Percentiles rank a stretch among this genome's conserved stretches.
Conservation (phyloP, 306 rosid species). For the Pueraria montana region DNA sequence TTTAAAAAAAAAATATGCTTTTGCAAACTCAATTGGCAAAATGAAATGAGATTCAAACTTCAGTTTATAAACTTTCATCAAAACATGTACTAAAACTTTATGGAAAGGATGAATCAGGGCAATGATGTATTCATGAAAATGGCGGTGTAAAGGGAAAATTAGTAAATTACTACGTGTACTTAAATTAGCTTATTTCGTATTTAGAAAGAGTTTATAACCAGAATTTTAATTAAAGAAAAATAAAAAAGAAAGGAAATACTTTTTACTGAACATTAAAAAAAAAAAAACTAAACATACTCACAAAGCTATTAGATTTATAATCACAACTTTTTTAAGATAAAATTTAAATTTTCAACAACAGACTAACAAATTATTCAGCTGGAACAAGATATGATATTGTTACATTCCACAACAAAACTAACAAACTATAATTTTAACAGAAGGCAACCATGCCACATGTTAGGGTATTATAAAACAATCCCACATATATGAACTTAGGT, state of each 20-base stretch:
- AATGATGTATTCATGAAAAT: background rate
- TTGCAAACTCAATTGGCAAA: too few species aligned
- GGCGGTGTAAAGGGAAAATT: background rate
- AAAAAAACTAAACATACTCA: background rate
- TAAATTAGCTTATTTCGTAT: background rate
- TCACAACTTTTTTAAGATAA: background rate
- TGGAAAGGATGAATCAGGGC: background rate
- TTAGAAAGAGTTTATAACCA: background rate
- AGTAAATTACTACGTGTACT: background rate
- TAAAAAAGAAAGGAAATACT: background rate
- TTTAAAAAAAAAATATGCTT: too few species aligned
- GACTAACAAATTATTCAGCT: constrained; percentile 40
- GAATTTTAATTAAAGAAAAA: background rate
- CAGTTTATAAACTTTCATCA: background rate
- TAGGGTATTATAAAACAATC: constrained; percentile 56
- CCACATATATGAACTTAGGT: constrained; percentile 52
- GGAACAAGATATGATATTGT: constrained; percentile 39
- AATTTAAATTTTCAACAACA: constrained; percentile 18
- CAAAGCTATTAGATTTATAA: background rate
- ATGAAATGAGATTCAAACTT: background rate
- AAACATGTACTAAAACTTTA: background rate
- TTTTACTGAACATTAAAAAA: background rate
- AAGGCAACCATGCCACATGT: constrained; percentile 45
- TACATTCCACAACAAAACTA: constrained; percentile 50
- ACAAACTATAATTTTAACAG: constrained; percentile 35